Evolutionary conservation across 805 yeast genomes (phyloP), one percentile per base, ranked within the genome.

Genomic region (Starmerella ratchasimensis): DNA sequence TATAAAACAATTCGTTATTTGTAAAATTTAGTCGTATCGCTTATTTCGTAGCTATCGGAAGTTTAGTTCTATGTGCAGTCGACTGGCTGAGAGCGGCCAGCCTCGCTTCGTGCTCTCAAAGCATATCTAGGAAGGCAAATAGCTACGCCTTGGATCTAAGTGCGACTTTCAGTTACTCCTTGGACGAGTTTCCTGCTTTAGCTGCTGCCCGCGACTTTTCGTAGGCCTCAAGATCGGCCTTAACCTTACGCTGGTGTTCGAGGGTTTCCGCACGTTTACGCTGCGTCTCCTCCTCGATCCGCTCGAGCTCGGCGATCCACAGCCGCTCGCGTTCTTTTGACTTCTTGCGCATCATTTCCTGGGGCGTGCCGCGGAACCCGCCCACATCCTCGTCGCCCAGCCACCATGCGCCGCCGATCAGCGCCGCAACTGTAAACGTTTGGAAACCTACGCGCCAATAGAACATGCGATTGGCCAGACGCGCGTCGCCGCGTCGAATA

Each of bases 371-470:
- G 22, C 22, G 15, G 41, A 35, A 44, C 16, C 47, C 47, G 18
- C 47, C 47, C n/a, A 44, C 47, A 48, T 81, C 88, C 57, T 64
- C 19, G 43, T 71, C 81, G 41, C 69, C 63, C 48, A 66, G 65
- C 31, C 45, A 47, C 36, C 31, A 42, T 4, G 93, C 84, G 29
- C 95, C 96, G 10, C 72, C 74, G 5, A 84, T 76, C 35, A 86
- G 63, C 0, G 94, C 94, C 13, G 74, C 75, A 29, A 86, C 62
- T 0, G 96, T 86, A 41, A 78, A 71, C 3, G 80, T 82, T 60
- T 86, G 96, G 49, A 83, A 67, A 0, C 72, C 90, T 32, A 86
- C 88, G 65, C 96, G 77, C 73, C 83, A 81, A 49, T 88, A 69
- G 65, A 82, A 86, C 73, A 81, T 84, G 34, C 71, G 69, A 60